Evolutionary conservation across 2,329 filamentous ascomycete genomes (phyloP).

Genomic region (Hypoxylon sp.): DNA sequence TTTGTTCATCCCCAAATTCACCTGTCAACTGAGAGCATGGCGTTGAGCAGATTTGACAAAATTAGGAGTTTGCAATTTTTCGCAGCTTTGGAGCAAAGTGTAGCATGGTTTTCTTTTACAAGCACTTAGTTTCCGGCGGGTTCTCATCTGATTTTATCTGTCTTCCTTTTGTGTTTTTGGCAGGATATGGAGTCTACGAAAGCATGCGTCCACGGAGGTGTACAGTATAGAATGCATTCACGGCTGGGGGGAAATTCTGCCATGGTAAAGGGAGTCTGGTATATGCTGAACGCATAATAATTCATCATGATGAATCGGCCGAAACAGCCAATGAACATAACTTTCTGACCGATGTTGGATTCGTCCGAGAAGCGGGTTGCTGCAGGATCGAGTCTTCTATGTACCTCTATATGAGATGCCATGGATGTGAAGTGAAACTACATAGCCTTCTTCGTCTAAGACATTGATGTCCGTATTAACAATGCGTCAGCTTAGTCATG

Average conservation of each 20-base stretch:
- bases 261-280: constrained; percentile 32
- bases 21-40: constrained; percentile 2
- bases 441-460: constrained; percentile 14
- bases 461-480: not conserved
- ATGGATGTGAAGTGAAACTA: constrained; percentile 15
- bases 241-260: constrained; percentile 16
- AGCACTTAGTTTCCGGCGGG: not conserved
- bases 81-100: constrained; percentile 13
- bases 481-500: constrained; percentile 1
- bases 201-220: constrained; percentile 31
- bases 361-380: not conserved
- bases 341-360: not conserved
- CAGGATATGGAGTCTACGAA: constrained; percentile 33
- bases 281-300: constrained; percentile 34
- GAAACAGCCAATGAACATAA: constrained; percentile 8
- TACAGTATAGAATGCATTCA: constrained; percentile 43
- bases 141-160: constrained; percentile 9
- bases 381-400: constrained; percentile 11
- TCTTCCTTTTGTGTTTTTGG: constrained; percentile 21
- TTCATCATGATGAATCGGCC: constrained; percentile 19
- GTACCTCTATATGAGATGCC: not conserved
- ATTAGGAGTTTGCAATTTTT: constrained; percentile 22
- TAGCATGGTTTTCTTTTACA: constrained; percentile 16
- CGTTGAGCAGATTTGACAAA: constrained; percentile 6
- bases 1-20: constrained; percentile 9